Base-by-base conservation (phyloP, 2,329 filamentous ascomycete genomes). In the Exophiala bonariae region DNA sequence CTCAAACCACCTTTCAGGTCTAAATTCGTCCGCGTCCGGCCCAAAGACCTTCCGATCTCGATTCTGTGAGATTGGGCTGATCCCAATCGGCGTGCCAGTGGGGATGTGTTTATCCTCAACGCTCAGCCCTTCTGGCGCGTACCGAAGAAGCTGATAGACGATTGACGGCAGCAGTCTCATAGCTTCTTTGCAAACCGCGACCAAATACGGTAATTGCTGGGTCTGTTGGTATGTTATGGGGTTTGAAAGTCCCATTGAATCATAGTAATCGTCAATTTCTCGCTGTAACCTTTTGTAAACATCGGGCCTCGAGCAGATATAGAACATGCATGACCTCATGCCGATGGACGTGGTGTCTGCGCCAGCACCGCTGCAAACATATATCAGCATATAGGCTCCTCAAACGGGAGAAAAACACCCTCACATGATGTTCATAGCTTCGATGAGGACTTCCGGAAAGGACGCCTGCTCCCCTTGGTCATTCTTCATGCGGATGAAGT, bases 161-260 rank as follows among this genome's bases (percentile, higher is more conserved):
- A 70, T 67, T 0, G 71, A 64, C 3, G 75, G 72, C 3, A 68
- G 67, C 38, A 76, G 60, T 14, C 75, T 68, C 50, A 77, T 60
- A 0, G 69, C 59, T 56, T 78, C 74, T 34, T 77, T 67, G 19
- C 78, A 66, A 45, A 66, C 69, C 3, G 73, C 75, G 3, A 65
- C 62, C 1, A 78, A 59, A 50, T 76, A 77, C 1, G 62, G 57
- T 5, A 76, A 57, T 11, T 30, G 55, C 48, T 2, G 61, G 39
- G 68, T 69, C 2, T 64, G 58, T 57, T 90, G 76, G 44, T 81
- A 83, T 3, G 86, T 87, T 58, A 89, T 85, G 5, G 92, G 79
- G 62, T 89, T 91, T 0, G 80, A 79, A 2, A 92, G 74, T 47
- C 78, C 79, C 13, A n/a, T 39, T 8, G 36, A 16, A 17, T n/a